phyloP scores from a whole-genome alignment of 2,329 filamentous ascomycete species.

The Albophoma yamanashiensis region DNA sequence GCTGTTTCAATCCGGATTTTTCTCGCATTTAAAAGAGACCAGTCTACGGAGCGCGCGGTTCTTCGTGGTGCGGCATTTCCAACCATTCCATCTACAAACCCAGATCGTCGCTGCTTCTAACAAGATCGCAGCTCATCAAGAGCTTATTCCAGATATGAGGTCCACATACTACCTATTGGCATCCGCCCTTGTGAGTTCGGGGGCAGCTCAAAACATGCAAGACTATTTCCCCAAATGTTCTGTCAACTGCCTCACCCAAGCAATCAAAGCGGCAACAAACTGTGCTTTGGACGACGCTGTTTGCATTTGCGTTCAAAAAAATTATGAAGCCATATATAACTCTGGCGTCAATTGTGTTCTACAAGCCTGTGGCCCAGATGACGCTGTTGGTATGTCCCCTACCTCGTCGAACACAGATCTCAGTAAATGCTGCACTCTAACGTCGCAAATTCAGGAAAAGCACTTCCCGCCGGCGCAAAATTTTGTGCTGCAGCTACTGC shows the following conservation, averaged over 20 bases:
- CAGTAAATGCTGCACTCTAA: background rate
- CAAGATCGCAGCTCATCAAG: background rate
- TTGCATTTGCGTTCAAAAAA: constrained; percentile 14
- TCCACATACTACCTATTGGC: constrained; percentile 8
- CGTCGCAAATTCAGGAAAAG: constrained; percentile 1
- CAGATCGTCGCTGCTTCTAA: background rate
- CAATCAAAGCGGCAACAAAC: constrained; percentile 10
- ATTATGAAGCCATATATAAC: constrained; percentile 16
- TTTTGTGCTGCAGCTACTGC: constrained; percentile 7
- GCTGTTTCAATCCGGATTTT: background rate
- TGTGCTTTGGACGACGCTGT: constrained; percentile 13
- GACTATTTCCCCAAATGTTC: constrained; percentile 18
- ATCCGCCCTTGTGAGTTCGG: constrained; percentile 10
- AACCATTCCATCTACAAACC: background rate
- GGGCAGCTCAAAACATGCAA: constrained; percentile 7
- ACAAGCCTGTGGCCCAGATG: constrained; percentile 13
- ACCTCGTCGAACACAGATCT: background rate
- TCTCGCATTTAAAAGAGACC: background rate
- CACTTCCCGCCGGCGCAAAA: constrained; percentile 6
- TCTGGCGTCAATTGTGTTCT: constrained; percentile 16
- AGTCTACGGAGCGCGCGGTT: background rate
- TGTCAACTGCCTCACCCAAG: constrained; percentile 15
- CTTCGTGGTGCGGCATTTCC: background rate
- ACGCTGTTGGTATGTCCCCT: constrained; percentile 13
- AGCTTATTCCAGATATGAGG: constrained; percentile 8